Evolutionary conservation across 768 basidiomycete species (phyloP), one percentile per base, ranked within the genome.

Genomic region (Naganishia vishniacii): DNA sequence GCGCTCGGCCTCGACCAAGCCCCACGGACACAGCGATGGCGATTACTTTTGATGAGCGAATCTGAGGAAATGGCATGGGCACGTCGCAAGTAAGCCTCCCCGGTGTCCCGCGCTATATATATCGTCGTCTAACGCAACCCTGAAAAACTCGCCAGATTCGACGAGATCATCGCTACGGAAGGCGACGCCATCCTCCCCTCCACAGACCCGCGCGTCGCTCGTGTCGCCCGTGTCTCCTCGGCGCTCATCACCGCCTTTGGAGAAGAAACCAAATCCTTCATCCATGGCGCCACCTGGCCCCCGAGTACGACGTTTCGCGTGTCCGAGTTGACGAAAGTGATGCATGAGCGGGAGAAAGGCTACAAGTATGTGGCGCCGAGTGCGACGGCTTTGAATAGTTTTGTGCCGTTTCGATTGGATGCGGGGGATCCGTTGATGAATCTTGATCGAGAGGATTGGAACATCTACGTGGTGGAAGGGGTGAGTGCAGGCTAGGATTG

Each of bases 21-120:
- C 41, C 77, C 78, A 5, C 59, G 70, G 9, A 80, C 80, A 0
- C 69, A 75, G 2, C 65, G 81, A 65, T 81, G 81, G 81, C 67
- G 80, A n/a, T 61, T 81, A 34, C 65, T 81, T 40, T 65, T 81
- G 32, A 80, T 81, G 80, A 76, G 74, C 2, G 79, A 80, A 62
- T 46, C 70, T 26, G 81, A 81, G 62, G 81, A 81, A 68, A 67
- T 78, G 58, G 75, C 78, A n/a, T 81, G 80, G 80, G 74, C 76
- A 0, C 70, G 74, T 12, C 67, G 75, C 34, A 75, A 78, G 78
- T 71, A 59, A 64, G 73, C 29, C 29, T 23, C 11, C n/a, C 48
- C 7, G 23, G 29, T 28, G 11, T 13, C 53, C 47, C 15, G 26
- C 29, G n/a, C n/a, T n/a, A n/a, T 42, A 15, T 42, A 23, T 42